Percentiles rank a stretch among this genome's conserved stretches.
Evolutionary conservation across 352 stramenopile species (phyloP).

Genomic region (Phytophthora syringae): DNA sequence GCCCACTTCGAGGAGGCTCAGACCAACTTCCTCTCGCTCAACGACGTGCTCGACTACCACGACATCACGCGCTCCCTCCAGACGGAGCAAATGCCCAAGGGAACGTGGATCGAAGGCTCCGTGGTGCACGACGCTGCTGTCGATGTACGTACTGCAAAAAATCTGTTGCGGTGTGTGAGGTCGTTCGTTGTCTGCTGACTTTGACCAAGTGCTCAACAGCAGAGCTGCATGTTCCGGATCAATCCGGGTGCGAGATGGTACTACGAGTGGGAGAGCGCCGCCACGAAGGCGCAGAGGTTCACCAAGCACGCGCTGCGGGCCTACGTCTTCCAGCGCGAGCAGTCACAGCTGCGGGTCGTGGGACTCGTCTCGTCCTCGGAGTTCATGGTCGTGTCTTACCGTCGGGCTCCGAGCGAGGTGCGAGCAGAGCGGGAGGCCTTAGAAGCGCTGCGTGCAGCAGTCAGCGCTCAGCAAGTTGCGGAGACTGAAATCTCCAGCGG

Average conservation of each 20-base stretch:
- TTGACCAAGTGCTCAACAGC: too few relatives aligned
- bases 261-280: constrained; percentile 75
- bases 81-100: constrained; percentile 66
- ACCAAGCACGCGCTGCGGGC: constrained; percentile 65
- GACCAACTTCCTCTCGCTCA: constrained; percentile 34
- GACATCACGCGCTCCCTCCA: constrained; percentile 51
- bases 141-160: constrained; percentile 18
- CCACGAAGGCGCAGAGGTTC: constrained; percentile 67
- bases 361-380: constrained; percentile 48
- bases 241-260: constrained; percentile 67
- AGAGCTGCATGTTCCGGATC: constrained; percentile 54
- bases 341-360: constrained; percentile 47
- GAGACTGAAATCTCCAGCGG: background rate
- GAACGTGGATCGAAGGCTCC: constrained; percentile 63
- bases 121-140: constrained; percentile 26
- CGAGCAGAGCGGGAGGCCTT: constrained; percentile 40
- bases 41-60: constrained; percentile 34
- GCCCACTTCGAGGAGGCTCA: constrained; percentile 64
- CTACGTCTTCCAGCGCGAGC: constrained; percentile 53
- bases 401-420: constrained; percentile 54
- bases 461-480: constrained; percentile 1
- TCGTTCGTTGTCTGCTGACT: background rate
- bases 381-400: constrained; percentile 77
- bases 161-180: background rate
- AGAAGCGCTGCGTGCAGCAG: constrained; percentile 15